phyloP scores from a whole-genome alignment of 1,139 yeast genomes.

The Yamadazyma taylorii region DNA sequence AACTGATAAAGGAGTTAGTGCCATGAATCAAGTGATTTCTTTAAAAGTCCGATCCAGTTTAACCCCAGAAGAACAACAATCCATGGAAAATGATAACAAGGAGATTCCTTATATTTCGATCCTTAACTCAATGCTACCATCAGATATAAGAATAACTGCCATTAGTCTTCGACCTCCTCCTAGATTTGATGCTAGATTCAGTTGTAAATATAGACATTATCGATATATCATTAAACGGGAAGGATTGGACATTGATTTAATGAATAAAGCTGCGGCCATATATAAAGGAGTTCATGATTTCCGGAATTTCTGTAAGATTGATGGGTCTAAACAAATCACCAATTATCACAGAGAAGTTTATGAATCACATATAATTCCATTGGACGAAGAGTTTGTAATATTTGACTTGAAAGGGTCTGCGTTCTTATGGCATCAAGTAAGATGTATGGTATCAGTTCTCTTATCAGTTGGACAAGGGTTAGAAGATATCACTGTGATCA shows the following conservation, averaged over 20 bases:
- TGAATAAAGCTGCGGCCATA: constrained; percentile 66
- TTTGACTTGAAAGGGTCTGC: constrained; percentile 87
- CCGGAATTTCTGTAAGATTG: constrained; percentile 90
- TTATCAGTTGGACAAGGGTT: constrained; percentile 77
- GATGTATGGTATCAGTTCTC: constrained; percentile 88
- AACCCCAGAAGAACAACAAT: constrained; percentile 54
- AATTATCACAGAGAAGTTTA: constrained; percentile 65
- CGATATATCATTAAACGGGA: constrained; percentile 67
- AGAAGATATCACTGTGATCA: constrained; percentile 61
- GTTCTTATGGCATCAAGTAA: constrained; percentile 96
- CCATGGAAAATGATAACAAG: constrained; percentile 52
- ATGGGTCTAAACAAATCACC: constrained; percentile 88
- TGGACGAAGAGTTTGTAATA: constrained; percentile 52
- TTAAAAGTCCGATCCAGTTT: constrained; percentile 71
- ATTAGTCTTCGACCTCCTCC: constrained; percentile 80
- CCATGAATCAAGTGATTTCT: constrained; percentile 92
- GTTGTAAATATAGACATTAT: constrained; percentile 82
- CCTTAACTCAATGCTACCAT: constrained; percentile 74
- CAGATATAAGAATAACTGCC: constrained; percentile 80
- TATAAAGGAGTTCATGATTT: constrained; percentile 85
- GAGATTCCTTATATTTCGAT: constrained; percentile 80
- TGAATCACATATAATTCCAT: constrained; percentile 48
- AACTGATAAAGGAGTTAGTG: constrained; percentile 96
- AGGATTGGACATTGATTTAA: constrained; percentile 58
- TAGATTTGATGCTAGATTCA: constrained; percentile 88